These are phyloP conservation scores for Diplodia mutila DNA, from an alignment of 2,329 filamentous ascomycete species.

Conservation along the genomic window DNA sequence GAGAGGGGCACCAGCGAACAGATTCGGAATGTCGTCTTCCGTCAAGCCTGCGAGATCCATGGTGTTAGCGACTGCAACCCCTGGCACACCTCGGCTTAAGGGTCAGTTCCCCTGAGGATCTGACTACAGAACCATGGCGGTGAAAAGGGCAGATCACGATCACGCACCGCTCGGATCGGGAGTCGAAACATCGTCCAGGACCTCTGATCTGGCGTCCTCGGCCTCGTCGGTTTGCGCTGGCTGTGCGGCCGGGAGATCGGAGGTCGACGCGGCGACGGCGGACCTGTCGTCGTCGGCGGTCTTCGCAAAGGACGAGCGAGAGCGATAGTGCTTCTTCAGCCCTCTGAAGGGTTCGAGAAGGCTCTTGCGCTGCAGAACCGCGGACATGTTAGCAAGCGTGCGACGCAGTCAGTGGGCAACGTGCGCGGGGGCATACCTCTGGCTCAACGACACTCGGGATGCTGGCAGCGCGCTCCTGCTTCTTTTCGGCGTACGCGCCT, in stretches of 20 bases:
- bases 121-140: slow-evolving; percentile 13
- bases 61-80: slow-evolving; percentile 17
- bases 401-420: background rate
- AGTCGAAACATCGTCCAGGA: slow-evolving; percentile 13
- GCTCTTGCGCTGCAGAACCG: slow-evolving; percentile 18
- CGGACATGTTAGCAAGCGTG: slow-evolving; percentile 6
- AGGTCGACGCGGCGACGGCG: slow-evolving; percentile 10
- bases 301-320: slow-evolving; percentile 19
- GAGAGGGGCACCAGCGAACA: slow-evolving; percentile 77
- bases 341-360: slow-evolving; percentile 20
- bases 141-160: slow-evolving; percentile 23
- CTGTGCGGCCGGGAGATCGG: slow-evolving; percentile 2
- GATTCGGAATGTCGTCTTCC: slow-evolving; percentile 65
- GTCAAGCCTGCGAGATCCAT: slow-evolving; percentile 46
- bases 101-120: slow-evolving; percentile 18
- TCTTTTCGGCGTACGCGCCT: background rate
- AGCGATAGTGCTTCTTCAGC: slow-evolving; percentile 23
- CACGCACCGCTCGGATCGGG: slow-evolving; percentile 24
- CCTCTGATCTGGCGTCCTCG: slow-evolving; percentile 16
- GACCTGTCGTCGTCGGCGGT: slow-evolving; percentile 10
- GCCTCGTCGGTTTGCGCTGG: background rate
- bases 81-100: background rate
- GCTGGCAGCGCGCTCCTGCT: slow-evolving; percentile 20
- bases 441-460: slow-evolving; percentile 15
- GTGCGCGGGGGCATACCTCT: slow-evolving; percentile 3